These are phyloP conservation scores for Aquilaria sinensis DNA, from an alignment of 345 rosid genomes.

Conservation along the genomic window DNA sequence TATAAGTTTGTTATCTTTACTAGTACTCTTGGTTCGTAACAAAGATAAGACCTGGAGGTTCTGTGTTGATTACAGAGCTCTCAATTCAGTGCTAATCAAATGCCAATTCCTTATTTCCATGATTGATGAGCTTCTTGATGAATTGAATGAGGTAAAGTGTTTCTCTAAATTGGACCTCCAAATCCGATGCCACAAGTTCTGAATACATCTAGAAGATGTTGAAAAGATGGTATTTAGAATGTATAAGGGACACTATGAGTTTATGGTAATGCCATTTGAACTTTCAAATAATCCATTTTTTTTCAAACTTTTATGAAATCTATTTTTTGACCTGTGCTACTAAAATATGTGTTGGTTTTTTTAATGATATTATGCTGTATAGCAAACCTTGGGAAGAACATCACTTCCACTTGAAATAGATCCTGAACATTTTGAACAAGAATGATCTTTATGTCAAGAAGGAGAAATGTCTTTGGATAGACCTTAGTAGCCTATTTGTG, in stretches of 20 bases:
- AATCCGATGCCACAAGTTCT: background rate
- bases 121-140: background rate
- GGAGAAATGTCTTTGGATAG: background rate
- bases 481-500: background rate
- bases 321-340: background rate
- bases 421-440: too few relatives aligned
- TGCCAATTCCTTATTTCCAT: background rate
- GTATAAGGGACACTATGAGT: background rate
- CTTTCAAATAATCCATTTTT: background rate
- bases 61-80: background rate
- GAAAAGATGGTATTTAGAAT: background rate
- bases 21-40: background rate
- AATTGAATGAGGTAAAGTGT: background rate
- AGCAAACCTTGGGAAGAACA: background rate
- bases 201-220: background rate
- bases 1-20: background rate
- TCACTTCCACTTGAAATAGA: background rate
- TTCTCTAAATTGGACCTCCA: background rate
- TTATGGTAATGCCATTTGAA: background rate
- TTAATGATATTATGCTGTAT: slow-evolving; percentile 1
- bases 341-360: background rate
- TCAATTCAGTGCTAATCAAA: background rate
- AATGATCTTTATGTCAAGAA: background rate
- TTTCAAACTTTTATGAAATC: background rate
- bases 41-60: background rate